Conservation (phyloP, 2,329 filamentous ascomycete species). For the Hymenoscyphus albidus region DNA sequence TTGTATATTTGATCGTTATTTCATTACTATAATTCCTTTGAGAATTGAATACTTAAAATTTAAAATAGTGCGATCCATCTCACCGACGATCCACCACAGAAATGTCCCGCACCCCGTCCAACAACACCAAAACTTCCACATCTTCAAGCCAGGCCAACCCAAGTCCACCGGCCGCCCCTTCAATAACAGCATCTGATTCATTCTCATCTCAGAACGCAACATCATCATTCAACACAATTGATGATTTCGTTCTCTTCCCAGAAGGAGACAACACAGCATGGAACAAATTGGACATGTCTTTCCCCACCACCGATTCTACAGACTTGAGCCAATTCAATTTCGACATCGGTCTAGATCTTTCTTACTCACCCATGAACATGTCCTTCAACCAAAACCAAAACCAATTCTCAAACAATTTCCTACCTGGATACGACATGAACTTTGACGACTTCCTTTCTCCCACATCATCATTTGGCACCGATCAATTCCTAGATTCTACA, state of each 20-base stretch:
- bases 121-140: conserved; percentile 20
- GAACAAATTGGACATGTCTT: conserved; percentile 24
- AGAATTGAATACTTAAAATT: not conserved
- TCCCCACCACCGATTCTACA: conserved; percentile 12
- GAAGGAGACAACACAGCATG: conserved; percentile 26
- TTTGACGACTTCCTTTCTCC: not conserved
- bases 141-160: conserved; percentile 17
- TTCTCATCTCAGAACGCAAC: conserved; percentile 16
- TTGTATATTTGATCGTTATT: not conserved
- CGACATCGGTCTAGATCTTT: conserved; percentile 18
- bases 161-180: conserved; percentile 12
- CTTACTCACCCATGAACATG: not conserved
- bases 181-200: conserved; percentile 2
- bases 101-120: conserved; percentile 26
- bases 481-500: not conserved
- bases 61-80: conserved; percentile 31
- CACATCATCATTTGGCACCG: not conserved
- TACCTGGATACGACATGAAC: not conserved
- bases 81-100: conserved; percentile 27
- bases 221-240: conserved; percentile 26
- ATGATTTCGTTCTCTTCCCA: conserved; percentile 33
- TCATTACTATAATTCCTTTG: not conserved
- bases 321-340: conserved; percentile 29
- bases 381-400: conserved; percentile 3
- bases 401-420: conserved; percentile 3